These are phyloP conservation scores for Retiboletus flavoniger DNA, from an alignment of 1,284 basidiomycete species.

Conservation along the genomic window DNA sequence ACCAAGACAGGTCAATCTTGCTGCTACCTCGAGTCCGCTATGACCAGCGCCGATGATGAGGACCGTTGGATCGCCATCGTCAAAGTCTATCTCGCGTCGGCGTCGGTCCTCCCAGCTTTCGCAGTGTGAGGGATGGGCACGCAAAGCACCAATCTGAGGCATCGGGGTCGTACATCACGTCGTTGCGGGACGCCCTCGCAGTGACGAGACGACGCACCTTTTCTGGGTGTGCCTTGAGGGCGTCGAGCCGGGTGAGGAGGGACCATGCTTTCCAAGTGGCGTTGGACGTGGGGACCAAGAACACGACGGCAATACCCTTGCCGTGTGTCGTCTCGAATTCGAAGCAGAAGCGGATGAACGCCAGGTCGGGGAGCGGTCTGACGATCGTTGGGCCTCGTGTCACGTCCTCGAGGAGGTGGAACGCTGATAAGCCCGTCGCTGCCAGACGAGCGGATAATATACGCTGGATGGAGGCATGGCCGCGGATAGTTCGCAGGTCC, in stretches of 20 bases:
- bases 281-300: constrained; percentile 19
- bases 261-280: constrained; percentile 31
- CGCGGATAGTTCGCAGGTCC: constrained; percentile 28
- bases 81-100: constrained; percentile 17
- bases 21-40: constrained; percentile 38
- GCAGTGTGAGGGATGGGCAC: neutral
- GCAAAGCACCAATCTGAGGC: constrained; percentile 16
- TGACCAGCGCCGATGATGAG: constrained; percentile 39
- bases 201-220: constrained; percentile 12
- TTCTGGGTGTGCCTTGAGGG: constrained; percentile 45
- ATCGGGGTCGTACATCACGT: neutral
- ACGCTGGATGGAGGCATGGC: constrained; percentile 18
- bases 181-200: no score
- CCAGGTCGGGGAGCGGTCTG: constrained; percentile 19
- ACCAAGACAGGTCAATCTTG: constrained; percentile 37
- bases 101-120: constrained; percentile 23
- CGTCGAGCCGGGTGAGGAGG: constrained; percentile 47
- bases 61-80: constrained; percentile 26
- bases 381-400: constrained; percentile 16
- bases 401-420: constrained; percentile 16
- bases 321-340: constrained; percentile 28
- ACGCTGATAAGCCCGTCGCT: constrained; percentile 29
- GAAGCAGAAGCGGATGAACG: constrained; percentile 26
- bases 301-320: constrained; percentile 19
- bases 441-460: constrained; percentile 20